Conservation (phyloP, 2,329 filamentous ascomycete genomes). For the Westerdykella ornata region DNA sequence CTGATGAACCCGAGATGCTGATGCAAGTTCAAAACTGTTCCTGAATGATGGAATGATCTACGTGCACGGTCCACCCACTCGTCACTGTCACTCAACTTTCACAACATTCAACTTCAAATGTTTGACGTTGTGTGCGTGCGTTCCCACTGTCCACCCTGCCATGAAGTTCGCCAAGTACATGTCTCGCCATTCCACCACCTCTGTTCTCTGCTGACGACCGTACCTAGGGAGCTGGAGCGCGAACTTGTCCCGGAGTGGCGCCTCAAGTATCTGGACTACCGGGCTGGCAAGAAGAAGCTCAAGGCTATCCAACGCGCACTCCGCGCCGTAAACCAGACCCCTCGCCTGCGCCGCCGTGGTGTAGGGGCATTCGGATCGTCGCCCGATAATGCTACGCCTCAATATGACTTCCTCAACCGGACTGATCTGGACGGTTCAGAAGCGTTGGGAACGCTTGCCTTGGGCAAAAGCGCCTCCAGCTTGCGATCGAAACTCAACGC, state of each 20-base stretch:
- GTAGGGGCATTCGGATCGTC: constrained; percentile 29
- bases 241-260: constrained; percentile 93
- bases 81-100: too few relatives aligned
- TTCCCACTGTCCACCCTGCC: constrained; percentile 1
- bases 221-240: constrained; percentile 65
- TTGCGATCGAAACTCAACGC: constrained; percentile 11
- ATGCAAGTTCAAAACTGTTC: too few relatives aligned
- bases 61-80: background rate
- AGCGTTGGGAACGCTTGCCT: constrained; percentile 21
- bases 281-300: constrained; percentile 86
- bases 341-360: constrained; percentile 37
- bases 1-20: too few relatives aligned
- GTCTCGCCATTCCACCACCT: constrained; percentile 1
- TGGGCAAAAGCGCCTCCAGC: constrained; percentile 20
- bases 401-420: constrained; percentile 38
- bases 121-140: background rate
- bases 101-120: too few relatives aligned
- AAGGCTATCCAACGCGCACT: constrained; percentile 74
- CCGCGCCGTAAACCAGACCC: constrained; percentile 51
- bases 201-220: constrained; percentile 8
- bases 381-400: constrained; percentile 34
- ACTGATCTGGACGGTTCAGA: constrained; percentile 16
- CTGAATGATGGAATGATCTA: too few relatives aligned
- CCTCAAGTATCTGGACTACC: constrained; percentile 91
- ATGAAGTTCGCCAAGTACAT: constrained; percentile 60